Conservation (phyloP, 2,329 filamentous ascomycete genomes). For the Seiridium unicorne region DNA sequence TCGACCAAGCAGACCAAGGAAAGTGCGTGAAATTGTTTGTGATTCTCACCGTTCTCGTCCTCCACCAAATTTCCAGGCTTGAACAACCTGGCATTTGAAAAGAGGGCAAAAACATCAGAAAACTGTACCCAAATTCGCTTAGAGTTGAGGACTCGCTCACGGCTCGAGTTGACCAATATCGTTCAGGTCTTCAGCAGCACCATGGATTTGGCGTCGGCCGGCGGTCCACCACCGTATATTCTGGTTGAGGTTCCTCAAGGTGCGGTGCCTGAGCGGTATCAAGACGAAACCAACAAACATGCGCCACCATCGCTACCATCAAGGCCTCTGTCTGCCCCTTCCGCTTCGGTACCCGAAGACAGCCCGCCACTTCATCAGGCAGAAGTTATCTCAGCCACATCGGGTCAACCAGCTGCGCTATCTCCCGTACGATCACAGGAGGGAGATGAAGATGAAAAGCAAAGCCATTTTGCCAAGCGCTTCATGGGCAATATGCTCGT, state of each 20-base stretch:
- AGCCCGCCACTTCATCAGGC: not conserved
- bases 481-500: constrained; percentile 19
- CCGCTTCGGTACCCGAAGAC: not conserved
- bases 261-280: not conserved
- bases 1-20: not conserved
- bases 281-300: not conserved
- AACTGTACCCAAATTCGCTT: too few species aligned
- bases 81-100: too few species aligned
- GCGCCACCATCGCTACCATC: not conserved
- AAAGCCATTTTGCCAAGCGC: constrained; percentile 12
- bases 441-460: constrained; percentile 12
- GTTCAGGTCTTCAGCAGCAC: not conserved
- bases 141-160: not conserved
- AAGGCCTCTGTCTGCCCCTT: not conserved
- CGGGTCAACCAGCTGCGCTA: not conserved
- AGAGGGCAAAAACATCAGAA: too few species aligned
- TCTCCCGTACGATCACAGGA: not conserved
- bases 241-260: constrained; percentile 3
- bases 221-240: constrained; percentile 1
- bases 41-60: not conserved
- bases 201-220: not conserved
- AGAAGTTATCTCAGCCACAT: not conserved
- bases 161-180: too few species aligned
- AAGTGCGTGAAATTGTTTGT: not conserved
- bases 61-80: not conserved